phyloP scores from a whole-genome alignment of 2,329 filamentous ascomycete species.

The Aaosphaeria pasadenensis region DNA sequence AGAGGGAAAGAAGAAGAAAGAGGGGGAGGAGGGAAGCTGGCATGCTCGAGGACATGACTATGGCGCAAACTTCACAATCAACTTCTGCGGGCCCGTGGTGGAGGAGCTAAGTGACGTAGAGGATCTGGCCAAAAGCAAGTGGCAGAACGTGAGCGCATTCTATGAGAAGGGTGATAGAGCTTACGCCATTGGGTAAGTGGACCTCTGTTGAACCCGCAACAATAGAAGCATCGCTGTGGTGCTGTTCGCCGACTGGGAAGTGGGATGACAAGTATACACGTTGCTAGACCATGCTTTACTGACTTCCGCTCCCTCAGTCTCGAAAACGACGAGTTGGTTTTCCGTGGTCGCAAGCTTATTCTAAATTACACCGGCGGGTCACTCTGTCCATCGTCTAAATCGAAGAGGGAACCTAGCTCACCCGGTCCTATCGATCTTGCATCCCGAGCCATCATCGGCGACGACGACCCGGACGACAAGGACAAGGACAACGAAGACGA shows the following conservation, averaged over 20 bases:
- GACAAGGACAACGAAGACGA: slow-evolving; percentile 28
- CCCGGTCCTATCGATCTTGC: background rate
- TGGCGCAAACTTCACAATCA: slow-evolving; percentile 76
- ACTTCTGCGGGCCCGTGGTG: slow-evolving; percentile 76
- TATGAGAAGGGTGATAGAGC: slow-evolving; percentile 64
- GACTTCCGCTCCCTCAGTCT: slow-evolving; percentile 42
- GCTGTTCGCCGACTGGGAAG: too few species aligned
- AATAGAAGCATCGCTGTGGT: too few species aligned
- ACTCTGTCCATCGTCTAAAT: slow-evolving; percentile 39
- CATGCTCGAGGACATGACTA: slow-evolving; percentile 73
- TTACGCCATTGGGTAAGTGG: slow-evolving; percentile 70
- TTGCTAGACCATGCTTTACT: background rate
- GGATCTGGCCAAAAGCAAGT: slow-evolving; percentile 60
- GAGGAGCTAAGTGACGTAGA: slow-evolving; percentile 61
- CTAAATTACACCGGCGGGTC: slow-evolving; percentile 52
- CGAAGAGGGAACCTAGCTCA: background rate
- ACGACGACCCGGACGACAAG: slow-evolving; percentile 34
- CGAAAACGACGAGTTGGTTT: slow-evolving; percentile 51
- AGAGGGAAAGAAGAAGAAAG: slow-evolving; percentile 45
- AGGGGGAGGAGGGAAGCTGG: slow-evolving; percentile 58
- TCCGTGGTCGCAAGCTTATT: slow-evolving; percentile 64
- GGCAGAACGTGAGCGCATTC: slow-evolving; percentile 76
- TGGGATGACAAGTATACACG: too few species aligned
- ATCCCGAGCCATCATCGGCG: slow-evolving; percentile 41
- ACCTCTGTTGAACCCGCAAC: background rate